Evolutionary conservation across 106 monocot genomes (phyloP).

Genomic region (Gastrodia elata): DNA sequence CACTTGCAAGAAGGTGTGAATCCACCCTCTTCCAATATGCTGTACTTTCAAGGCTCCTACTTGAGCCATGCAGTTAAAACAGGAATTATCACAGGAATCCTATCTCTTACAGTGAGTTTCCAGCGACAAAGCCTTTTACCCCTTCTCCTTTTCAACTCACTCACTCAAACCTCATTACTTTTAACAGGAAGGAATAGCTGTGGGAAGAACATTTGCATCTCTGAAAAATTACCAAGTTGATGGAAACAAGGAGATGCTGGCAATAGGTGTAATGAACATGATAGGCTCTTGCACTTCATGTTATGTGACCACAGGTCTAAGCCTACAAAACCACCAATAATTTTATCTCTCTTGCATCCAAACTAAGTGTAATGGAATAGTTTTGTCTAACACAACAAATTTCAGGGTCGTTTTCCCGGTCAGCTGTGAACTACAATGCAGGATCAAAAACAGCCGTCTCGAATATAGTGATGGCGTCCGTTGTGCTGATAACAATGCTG

Average conservation of each 20-base stretch:
- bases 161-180: not conserved
- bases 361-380: not conserved
- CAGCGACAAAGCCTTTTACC: not conserved
- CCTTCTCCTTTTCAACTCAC: not conserved
- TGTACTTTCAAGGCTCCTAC: conserved; percentile 44
- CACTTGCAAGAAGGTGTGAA: conserved; percentile 68
- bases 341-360: not conserved
- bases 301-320: conserved; percentile 79
- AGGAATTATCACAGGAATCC: conserved; percentile 70
- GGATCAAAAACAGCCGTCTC: conserved; percentile 38
- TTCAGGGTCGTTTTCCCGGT: conserved; percentile 40
- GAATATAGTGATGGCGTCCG: conserved; percentile 37
- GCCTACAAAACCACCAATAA: not conserved
- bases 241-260: conserved; percentile 98
- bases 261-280: conserved; percentile 93
- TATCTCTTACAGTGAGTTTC: conserved; percentile 50
- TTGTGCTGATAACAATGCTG: conserved; percentile 33
- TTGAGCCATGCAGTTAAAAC: conserved; percentile 64
- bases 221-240: conserved; percentile 84
- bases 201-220: conserved; percentile 94
- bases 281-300: conserved; percentile 88
- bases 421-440: conserved; percentile 42
- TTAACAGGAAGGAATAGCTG: conserved; percentile 84
- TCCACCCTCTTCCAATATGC: conserved; percentile 74
- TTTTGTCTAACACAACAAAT: not conserved